A percentile compares a stretch with the other conserved stretches of the same genome.
These are phyloP conservation scores for Carpinus viminea DNA, from an alignment of 306 rosid species.

Conservation along the genomic window DNA sequence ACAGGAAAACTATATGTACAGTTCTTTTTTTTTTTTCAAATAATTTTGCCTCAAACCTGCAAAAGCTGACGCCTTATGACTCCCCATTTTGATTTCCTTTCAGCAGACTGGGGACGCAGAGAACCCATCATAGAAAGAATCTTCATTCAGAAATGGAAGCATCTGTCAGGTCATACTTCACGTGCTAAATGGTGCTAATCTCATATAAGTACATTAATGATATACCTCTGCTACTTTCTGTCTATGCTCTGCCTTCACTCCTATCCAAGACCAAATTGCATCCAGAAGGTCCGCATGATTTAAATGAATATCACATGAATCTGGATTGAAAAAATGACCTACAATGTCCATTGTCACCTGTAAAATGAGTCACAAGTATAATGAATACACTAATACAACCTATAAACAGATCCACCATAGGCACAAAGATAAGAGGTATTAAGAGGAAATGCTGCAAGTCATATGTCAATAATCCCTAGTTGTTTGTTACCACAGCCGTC, in stretches of 20 bases:
- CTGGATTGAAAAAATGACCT: conserved; percentile 53
- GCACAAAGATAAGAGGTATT: conserved; percentile 7
- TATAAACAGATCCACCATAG: background rate
- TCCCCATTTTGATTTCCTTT: conserved; percentile 84
- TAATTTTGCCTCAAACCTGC: conserved; percentile 59
- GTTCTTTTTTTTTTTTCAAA: conserved; percentile 4
- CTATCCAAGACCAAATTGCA: conserved; percentile 97
- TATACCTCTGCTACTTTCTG: conserved; percentile 93
- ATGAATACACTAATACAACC: conserved; percentile 15
- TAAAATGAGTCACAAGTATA: conserved; percentile 23
- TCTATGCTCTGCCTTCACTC: conserved; percentile 80
- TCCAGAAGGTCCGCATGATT: conserved; percentile 82
- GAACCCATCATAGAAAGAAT: conserved; percentile 93
- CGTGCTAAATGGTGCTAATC: conserved; percentile 15
- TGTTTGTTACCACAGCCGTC: background rate
- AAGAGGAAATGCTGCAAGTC: background rate
- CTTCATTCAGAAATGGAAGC: conserved; percentile 48
- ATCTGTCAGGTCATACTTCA: conserved; percentile 31
- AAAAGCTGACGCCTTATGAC: conserved; percentile 91
- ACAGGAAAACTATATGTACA: conserved; percentile 12
- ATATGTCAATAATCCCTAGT: background rate
- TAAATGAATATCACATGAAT: conserved; percentile 82
- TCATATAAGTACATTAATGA: conserved; percentile 26
- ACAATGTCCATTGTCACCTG: conserved; percentile 89
- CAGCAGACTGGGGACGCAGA: conserved; percentile 89